Base-by-base conservation (phyloP, 331 rosid species). In the Pyracantha coccinea region DNA sequence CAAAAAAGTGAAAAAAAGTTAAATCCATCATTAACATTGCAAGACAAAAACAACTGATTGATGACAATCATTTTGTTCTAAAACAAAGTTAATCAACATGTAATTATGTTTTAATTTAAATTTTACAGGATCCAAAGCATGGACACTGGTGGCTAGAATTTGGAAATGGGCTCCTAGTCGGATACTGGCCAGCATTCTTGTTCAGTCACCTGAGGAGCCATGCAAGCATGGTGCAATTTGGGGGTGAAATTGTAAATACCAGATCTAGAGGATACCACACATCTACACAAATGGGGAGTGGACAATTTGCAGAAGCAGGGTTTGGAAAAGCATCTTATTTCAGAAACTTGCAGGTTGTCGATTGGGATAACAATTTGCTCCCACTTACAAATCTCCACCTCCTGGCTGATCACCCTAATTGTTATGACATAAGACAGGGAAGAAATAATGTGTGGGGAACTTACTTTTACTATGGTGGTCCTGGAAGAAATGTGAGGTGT, bases 251-350 rank as follows among this genome's bases (percentile, higher is more conserved):
- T 50, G 97, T 95, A 78, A 92, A 95, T 77, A 79, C 89, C 28
- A 83, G 86, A 55, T 87, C 97, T 73, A 82, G 85, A 44, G 99
- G 97, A 0, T 87, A 80, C 38, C 99, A 95, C 90, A 95, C 99
- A n/a, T 84, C 88, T 17, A 95, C 99, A n/a, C 90, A 92, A 63
- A 95, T 95, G 99, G 99, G 99, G 0, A 95, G 97, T 83, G 99
- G 99, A 11, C 92, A 90, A 79, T 95, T 95, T 89, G 89, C 99
- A 29, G 96, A 71, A 73, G 97, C 87, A 77, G 99, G 99, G 5
- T 92, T 87, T 79, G 84, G 92, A 79, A 95, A 86, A 89, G 99
- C 99, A 71, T 88, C 99, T 0, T 95, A 95, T 80, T 95, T 95
- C 85, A 92, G 99, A 77, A 92, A 95, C 67, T 72, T 95, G 27